Conservation (phyloP, 495 filamentous ascomycete genomes). For the Melanomma pulvis-pyrius region DNA sequence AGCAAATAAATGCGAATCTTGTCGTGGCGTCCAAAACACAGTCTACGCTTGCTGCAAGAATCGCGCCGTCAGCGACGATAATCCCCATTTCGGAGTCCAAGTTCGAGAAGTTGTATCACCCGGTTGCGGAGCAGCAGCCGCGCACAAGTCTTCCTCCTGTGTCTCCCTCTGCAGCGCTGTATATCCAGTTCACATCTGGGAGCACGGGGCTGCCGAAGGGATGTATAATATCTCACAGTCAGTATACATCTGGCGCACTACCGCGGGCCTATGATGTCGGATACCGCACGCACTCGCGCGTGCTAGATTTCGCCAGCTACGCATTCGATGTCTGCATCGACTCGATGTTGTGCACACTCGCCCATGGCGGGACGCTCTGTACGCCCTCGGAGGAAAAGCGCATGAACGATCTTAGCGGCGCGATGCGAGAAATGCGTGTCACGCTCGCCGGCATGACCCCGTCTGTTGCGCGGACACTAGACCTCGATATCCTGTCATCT, state of each 20-base stretch:
- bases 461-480: constrained; percentile 25
- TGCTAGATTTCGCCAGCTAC: constrained; percentile 31
- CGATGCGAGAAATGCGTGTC: constrained; percentile 35
- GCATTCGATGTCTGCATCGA: constrained; percentile 34
- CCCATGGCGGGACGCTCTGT: constrained; percentile 46
- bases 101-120: constrained; percentile 16
- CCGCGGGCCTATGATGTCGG: constrained; percentile 21
- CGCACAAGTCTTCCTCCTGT: neutral
- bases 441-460: constrained; percentile 40
- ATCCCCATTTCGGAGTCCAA: constrained; percentile 30
- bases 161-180: constrained; percentile 6
- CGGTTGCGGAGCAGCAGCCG: constrained; percentile 9
- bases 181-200: constrained; percentile 33
- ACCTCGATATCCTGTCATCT: constrained; percentile 3
- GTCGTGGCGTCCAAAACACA: constrained; percentile 23
- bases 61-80: constrained; percentile 10
- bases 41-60: constrained; percentile 9
- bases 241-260: constrained; percentile 25
- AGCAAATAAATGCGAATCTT: constrained; percentile 19
- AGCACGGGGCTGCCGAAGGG: constrained; percentile 34
- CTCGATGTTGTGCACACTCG: constrained; percentile 29
- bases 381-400: constrained; percentile 45
- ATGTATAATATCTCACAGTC: constrained; percentile 15
- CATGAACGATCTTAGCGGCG: constrained; percentile 38
- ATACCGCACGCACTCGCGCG: constrained; percentile 16